Conservation (phyloP, 257 asterid species). For the Galeopsis tetrahit region DNA sequence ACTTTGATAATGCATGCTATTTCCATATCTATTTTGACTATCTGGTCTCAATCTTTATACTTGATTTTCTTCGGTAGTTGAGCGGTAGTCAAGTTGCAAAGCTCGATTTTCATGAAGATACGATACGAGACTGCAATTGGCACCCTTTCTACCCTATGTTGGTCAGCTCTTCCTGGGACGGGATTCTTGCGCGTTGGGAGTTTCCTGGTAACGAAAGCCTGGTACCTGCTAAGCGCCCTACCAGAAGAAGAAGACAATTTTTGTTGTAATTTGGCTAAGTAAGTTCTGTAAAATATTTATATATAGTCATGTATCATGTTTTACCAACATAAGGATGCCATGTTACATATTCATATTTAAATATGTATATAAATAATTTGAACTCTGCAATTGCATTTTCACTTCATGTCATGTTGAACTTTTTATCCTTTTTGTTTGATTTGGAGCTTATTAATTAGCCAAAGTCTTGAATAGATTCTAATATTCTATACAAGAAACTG, state of each 20-base stretch:
- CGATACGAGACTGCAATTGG: constrained; percentile 93
- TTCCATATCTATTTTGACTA: background rate
- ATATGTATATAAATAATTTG: constrained; percentile 14
- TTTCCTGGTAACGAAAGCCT: constrained; percentile 59
- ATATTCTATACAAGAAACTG: no score
- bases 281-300: background rate
- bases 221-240: constrained; percentile 33
- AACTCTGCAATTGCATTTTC: background rate
- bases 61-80: constrained; percentile 46
- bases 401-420: background rate
- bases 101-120: constrained; percentile 77
- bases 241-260: constrained; percentile 44
- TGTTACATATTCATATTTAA: constrained; percentile 2
- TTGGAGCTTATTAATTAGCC: background rate
- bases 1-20: background rate
- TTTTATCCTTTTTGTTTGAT: background rate
- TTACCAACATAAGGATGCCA: background rate
- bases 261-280: constrained; percentile 33
- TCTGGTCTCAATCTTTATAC: background rate
- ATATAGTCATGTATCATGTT: constrained; percentile 18
- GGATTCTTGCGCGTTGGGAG: constrained; percentile 78
- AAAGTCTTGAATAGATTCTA: no score
- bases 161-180: constrained; percentile 92
- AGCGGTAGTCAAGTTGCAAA: constrained; percentile 66
- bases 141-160: constrained; percentile 85